Base-by-base conservation (phyloP, 768 basidiomycete species). In the Leccinum variicolor region DNA sequence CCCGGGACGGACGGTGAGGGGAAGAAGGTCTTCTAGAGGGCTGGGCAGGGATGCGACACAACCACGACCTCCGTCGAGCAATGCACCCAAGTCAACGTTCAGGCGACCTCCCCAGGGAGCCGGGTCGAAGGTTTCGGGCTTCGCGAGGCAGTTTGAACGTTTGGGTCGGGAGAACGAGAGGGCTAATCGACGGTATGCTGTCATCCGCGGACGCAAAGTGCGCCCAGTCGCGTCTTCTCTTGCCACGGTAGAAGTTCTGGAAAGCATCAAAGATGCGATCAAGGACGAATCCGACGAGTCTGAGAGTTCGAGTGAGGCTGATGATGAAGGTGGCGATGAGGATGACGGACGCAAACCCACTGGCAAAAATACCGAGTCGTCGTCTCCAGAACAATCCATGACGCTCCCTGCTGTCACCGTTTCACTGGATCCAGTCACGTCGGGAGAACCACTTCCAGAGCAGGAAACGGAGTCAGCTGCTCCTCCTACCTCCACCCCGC, bases 251-350 rank as follows among this genome's bases (percentile, higher is more conserved):
- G 87, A 94, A 67, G 82, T 97, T 31, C 80, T 97, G 25, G 87
- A 91, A 53, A 94, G 92, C 66, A 83, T 97, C 65, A 88, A 90
- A 68, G 94, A 97, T 65, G 95, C 91, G 2, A 90, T 97, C 68
- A 91, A 92, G 64, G 92, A 90, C 62, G 84, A 90, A 62, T 87
- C 87, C 21, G 89, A 90, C 52, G 79, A 78, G 57, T 86, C 86
- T 3, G 86, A 89, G 62, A 82, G 85, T 11, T 80, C 84, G 64
- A 70, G 80, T 55, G 83, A 86, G 60, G 86, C 85, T 9, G 86
- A 86, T 51, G 83, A 87, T 53, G 85, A 89, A 62, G 83, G 86
- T 29, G 85, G 83, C 11, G 84, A 83, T 45, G 79, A 84, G 6
- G 82, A 80, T 29, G 81, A 83, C 36, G 69, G 69, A 34, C 71